phyloP scores from a whole-genome alignment of 2,329 filamentous ascomycete genomes.

The Fusarium euwallaceae region DNA sequence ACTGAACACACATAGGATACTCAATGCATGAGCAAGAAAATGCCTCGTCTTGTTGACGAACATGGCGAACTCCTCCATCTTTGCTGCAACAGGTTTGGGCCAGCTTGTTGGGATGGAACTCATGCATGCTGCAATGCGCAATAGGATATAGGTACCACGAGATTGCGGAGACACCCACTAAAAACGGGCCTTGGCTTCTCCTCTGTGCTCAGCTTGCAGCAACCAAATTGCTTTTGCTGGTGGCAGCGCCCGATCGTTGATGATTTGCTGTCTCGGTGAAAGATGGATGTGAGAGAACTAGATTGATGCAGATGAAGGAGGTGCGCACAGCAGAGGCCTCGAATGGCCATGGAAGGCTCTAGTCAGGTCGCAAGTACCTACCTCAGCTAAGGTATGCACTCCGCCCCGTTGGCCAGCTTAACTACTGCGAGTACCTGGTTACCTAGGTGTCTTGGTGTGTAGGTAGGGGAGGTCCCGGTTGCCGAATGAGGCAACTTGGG shows the following conservation, averaged over 20 bases:
- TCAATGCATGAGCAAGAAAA: conserved; percentile 5
- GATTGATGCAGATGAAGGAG: background rate
- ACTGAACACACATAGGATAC: conserved; percentile 1
- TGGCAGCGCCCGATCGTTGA: background rate
- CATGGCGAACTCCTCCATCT: conserved; percentile 9
- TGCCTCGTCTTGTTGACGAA: conserved; percentile 9
- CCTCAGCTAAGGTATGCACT: background rate
- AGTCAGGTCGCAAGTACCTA: background rate
- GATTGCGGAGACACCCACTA: conserved; percentile 1
- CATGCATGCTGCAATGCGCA: conserved; percentile 6
- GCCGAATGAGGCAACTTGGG: conserved; percentile 37
- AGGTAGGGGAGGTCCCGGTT: conserved; percentile 4
- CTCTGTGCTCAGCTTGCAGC: conserved; percentile 6
- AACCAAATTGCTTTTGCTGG: background rate
- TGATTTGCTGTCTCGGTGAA: background rate
- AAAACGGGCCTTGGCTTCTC: conserved; percentile 3
- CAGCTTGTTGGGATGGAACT: conserved; percentile 8
- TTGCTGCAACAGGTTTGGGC: conserved; percentile 5
- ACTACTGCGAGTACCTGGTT: conserved; percentile 18
- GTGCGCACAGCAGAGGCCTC: background rate
- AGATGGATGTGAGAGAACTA: background rate
- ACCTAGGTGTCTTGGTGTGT: background rate
- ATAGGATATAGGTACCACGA: conserved; percentile 5
- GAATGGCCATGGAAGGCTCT: background rate
- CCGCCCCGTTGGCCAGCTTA: background rate